phyloP scores from a whole-genome alignment of 495 filamentous ascomycete species.

The Achaetomiella virescens region DNA sequence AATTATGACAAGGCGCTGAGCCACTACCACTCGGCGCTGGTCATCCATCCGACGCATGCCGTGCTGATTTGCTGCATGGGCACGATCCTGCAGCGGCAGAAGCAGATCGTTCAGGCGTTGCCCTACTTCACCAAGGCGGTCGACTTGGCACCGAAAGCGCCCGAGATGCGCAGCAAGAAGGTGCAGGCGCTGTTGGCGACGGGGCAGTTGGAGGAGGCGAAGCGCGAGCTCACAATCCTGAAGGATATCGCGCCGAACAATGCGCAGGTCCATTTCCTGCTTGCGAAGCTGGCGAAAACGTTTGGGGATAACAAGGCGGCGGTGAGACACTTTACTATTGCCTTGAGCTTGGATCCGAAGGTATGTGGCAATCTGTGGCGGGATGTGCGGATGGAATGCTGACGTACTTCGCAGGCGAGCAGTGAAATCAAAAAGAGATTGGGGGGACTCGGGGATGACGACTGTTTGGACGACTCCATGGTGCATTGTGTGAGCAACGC shows the following conservation, averaged over 20 bases:
- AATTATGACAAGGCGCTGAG: slow-evolving; percentile 84
- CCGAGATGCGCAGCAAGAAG: slow-evolving; percentile 82
- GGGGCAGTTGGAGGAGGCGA: slow-evolving; percentile 61
- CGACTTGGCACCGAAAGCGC: slow-evolving; percentile 70
- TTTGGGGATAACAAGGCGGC: slow-evolving; percentile 71
- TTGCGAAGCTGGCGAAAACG: slow-evolving; percentile 81
- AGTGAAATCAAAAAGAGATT: slow-evolving; percentile 89
- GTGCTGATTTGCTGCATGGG: slow-evolving; percentile 89
- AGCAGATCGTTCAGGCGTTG: slow-evolving; percentile 69
- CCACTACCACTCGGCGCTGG: slow-evolving; percentile 79
- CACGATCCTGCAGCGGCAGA: slow-evolving; percentile 77
- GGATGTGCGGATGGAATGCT: background rate
- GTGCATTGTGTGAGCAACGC: slow-evolving; percentile 25
- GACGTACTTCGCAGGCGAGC: slow-evolving; percentile 58
- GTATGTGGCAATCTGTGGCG: slow-evolving; percentile 40
- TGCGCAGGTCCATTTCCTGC: slow-evolving; percentile 88
- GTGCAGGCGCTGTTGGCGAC: slow-evolving; percentile 79
- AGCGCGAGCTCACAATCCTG: slow-evolving; percentile 71
- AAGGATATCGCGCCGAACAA: slow-evolving; percentile 90
- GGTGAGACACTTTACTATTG: slow-evolving; percentile 87
- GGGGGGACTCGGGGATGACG: slow-evolving; percentile 79
- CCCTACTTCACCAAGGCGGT: slow-evolving; percentile 73
- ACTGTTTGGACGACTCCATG: slow-evolving; percentile 66
- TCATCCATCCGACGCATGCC: slow-evolving; percentile 86
- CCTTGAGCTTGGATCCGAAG: slow-evolving; percentile 94